Base-by-base conservation (phyloP, 768 basidiomycete species). In the Rickenella mellea region DNA sequence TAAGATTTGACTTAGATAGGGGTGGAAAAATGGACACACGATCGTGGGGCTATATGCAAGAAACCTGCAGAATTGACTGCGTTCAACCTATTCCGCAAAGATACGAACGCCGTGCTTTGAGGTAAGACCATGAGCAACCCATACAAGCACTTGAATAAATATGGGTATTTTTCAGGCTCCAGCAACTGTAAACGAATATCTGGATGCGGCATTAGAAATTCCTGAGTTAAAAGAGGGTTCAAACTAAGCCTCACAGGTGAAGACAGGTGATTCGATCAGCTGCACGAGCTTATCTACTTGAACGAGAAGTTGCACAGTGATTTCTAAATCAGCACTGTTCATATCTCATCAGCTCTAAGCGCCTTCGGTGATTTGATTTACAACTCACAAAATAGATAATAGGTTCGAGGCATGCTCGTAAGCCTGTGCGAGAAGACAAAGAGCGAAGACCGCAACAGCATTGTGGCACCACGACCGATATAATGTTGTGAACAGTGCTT, bases 401-500 rank as follows among this genome's bases (percentile, higher is more conserved):
- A 99, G 72, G 59, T 93, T 97, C 17, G 91, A 94, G 1, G 94
- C 96, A 61, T 99, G 96, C 59, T 99, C 96, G 51, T 99, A 99
- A 2, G 96, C 94, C 59, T 99, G 96, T 5, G 96, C 96, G 20
- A 99, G 71, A 22, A 99, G 71, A 59, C 96, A 99, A 5, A 99
- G 71, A 1, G 96, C 91, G 57, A 99, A 96, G 1, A 91, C 91
- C 0, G 96, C 84, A 31, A 98, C 93, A 1, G 94, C 87, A 55
- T 97, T 97, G 53, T 99, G 96, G 58, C 92, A 98, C 96, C 96
- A 99, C 15, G 92, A 98, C 15, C 90, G 75, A 54, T 99, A 99
- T 3, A 99, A 66, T 0, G 85, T 88, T 9, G 86, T 88, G 58
- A 98, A 99, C 17, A 99, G 60, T 12, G 87, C 87, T 64, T 98